Percentiles rank a stretch among this genome's conserved stretches.
phyloP scores from a whole-genome alignment of 2,329 filamentous ascomycete genomes.

The Sclerotiophoma versabilis region DNA sequence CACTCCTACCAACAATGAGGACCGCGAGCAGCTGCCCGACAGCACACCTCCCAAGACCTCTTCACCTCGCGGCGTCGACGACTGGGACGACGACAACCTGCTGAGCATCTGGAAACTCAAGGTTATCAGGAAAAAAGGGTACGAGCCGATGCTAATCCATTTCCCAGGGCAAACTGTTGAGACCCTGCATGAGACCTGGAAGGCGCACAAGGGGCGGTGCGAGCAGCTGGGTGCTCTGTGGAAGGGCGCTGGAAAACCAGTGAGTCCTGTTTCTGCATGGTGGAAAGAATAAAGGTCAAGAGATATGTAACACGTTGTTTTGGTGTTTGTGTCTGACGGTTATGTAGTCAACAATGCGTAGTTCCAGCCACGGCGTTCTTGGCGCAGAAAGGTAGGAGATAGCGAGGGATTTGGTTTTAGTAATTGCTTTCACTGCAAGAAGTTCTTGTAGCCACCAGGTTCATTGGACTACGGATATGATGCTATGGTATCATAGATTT shows the following conservation, averaged over 20 bases:
- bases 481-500: too few relatives aligned
- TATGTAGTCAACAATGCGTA: neutral
- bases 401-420: neutral
- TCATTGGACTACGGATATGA: too few relatives aligned
- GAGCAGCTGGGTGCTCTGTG: neutral
- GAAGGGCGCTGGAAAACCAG: conserved; percentile 1
- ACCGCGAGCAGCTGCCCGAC: neutral
- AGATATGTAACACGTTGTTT: neutral
- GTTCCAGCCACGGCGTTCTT: neutral
- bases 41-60: neutral
- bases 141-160: neutral
- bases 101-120: conserved; percentile 6
- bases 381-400: neutral
- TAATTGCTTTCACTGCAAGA: neutral
- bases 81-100: conserved; percentile 5
- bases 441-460: neutral
- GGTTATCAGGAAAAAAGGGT: conserved; percentile 9
- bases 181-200: neutral
- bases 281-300: neutral
- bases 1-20: neutral
- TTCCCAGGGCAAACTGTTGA: conserved; percentile 1
- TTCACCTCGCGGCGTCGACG: neutral
- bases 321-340: neutral
- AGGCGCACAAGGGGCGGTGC: neutral
- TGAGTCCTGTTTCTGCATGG: neutral